These are phyloP conservation scores for Heliocybe sulcata DNA, from an alignment of 1,284 basidiomycete genomes.

Conservation along the genomic window DNA sequence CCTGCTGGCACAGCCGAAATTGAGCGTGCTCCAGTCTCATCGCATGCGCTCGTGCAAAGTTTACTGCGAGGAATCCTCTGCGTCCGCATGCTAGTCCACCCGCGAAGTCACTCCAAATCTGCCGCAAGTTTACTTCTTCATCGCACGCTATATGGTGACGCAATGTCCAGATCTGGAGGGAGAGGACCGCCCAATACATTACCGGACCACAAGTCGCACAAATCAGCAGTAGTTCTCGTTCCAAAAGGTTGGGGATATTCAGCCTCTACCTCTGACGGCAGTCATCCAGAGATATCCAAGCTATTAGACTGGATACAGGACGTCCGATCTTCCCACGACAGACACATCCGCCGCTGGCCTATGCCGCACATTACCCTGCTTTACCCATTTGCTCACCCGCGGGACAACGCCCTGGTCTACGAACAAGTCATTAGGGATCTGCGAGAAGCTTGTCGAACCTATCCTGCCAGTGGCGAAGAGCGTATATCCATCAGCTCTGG, in stretches of 20 bases:
- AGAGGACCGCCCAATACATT: not conserved
- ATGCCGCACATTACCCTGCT: not conserved
- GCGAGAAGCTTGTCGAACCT: not conserved
- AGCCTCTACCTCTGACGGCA: not conserved
- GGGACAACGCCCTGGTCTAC: not conserved
- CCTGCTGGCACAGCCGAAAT: too few relatives aligned
- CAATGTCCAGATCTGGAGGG: not conserved
- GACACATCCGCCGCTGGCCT: not conserved
- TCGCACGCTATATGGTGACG: too few relatives aligned
- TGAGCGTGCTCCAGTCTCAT: too few relatives aligned
- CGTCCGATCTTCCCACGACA: not conserved
- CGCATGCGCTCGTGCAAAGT: too few relatives aligned
- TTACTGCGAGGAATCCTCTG: too few relatives aligned
- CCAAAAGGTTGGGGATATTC: not conserved
- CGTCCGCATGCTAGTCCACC: too few relatives aligned
- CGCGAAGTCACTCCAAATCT: too few relatives aligned
- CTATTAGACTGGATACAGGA: not conserved
- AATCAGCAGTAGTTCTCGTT: not conserved
- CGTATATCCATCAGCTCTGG: not conserved
- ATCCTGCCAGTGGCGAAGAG: not conserved
- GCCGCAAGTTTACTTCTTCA: too few relatives aligned
- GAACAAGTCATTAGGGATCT: not conserved
- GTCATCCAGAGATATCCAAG: not conserved
- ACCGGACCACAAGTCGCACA: not conserved
- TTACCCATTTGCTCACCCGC: not conserved